These are phyloP conservation scores for Xylaria sp. DNA, from an alignment of 2,329 filamentous ascomycete species.

Conservation along the genomic window DNA sequence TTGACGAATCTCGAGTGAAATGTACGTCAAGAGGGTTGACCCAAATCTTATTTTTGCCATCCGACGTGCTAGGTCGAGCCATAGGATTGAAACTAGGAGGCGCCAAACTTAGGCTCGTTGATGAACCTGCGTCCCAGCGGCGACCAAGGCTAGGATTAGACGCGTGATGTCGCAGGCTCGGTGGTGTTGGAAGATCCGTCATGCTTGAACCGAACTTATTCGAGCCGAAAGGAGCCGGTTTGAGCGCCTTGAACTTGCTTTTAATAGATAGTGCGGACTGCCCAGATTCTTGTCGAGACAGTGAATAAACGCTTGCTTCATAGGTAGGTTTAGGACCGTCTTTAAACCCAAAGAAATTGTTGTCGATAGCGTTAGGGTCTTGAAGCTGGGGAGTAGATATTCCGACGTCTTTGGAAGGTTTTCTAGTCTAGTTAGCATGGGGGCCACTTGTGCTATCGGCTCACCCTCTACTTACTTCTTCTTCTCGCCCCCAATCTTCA, in stretches of 20 bases:
- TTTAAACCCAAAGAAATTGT: constrained; percentile 25
- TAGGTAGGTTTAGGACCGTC: constrained; percentile 13
- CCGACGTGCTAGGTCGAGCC: constrained; percentile 42
- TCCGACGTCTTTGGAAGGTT: constrained; percentile 43
- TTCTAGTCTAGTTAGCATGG: constrained; percentile 37
- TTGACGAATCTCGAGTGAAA: constrained; percentile 42
- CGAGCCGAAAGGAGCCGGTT: constrained; percentile 45
- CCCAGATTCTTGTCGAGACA: constrained; percentile 49
- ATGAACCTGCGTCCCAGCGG: constrained; percentile 45
- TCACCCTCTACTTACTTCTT: constrained; percentile 55
- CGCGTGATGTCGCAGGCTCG: constrained; percentile 37
- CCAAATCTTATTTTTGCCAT: constrained; percentile 47
- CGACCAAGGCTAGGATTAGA: constrained; percentile 42
- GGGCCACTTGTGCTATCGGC: constrained; percentile 8
- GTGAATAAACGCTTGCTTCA: constrained; percentile 25
- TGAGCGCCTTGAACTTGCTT: constrained; percentile 31
- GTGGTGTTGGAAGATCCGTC: constrained; percentile 48
- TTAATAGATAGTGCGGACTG: constrained; percentile 41
- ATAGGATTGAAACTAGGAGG: constrained; percentile 41
- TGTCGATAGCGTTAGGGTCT: constrained; percentile 12
- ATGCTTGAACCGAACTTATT: constrained; percentile 51
- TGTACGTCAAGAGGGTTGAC: constrained; percentile 57
- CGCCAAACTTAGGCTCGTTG: constrained; percentile 42
- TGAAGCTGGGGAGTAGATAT: constrained; percentile 32
- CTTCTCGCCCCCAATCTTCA: constrained; percentile 58